Base-by-base conservation (phyloP, 257 asterid genomes). In the Cordia subcordata region DNA sequence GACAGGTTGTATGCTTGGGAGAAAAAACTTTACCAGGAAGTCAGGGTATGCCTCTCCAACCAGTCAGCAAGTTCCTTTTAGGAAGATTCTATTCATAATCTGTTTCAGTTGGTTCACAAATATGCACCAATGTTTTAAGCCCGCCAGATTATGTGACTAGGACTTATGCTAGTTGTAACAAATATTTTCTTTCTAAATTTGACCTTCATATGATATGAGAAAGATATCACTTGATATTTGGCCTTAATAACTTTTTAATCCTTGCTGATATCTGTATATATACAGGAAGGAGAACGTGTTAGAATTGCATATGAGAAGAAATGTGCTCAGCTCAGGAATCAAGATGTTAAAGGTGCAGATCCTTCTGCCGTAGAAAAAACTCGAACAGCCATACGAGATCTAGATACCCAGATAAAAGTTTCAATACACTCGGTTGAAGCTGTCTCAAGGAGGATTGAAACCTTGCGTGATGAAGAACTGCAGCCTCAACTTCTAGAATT, bases 1-100 rank as follows among this genome's bases (percentile, higher is more conserved):
- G 96, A 92, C 70, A 72, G 94, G 71, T 68, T 92, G 68, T 88
- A 73, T 67, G 90, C 85, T 22, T 92, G 99, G 99, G 99, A 92
- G 77, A 92, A 86, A 78, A 92, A 92, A 75, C 96, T 92, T 57
- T 92, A 88, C 72, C 85, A 76, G 57, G 87, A 92, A 92, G 96
- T 92, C 64, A 72, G 91, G 90, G 99, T 92, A 86, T 71, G 96
- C 63, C 32, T 59, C 79, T 62, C 17, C 49, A 52, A 47, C 69
- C 56, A 58, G 10, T 9, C 53, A n/a, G 21, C 52, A 21, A 35
- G 16, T 32, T 37, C 4, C 22, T 4, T 11, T 11, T 47, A 47
- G 13, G 45, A 49, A 38, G n/a, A 45, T 19, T 9, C n/a, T 27
- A 32, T 40, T 52, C 40, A 33, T 12, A 45, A 18, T 42, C 20